Conservation (phyloP, 2,329 filamentous ascomycete genomes). For the Davidsoniella neocaledoniae region DNA sequence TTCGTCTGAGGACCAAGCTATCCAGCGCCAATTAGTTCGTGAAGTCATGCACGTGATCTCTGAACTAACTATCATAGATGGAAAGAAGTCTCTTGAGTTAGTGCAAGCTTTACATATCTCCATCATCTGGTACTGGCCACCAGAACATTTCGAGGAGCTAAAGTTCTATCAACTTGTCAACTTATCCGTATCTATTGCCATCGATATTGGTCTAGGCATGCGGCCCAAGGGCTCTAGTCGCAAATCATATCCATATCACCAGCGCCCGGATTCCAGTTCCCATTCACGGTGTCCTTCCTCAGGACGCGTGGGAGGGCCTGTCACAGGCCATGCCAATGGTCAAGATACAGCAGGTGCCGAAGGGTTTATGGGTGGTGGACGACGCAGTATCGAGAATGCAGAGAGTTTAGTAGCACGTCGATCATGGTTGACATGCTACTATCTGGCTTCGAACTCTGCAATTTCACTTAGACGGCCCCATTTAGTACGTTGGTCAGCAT, state of each 20-base stretch:
- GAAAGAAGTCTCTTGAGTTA: slow-evolving; percentile 68
- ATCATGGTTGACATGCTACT: slow-evolving; percentile 43
- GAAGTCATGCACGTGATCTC: slow-evolving; percentile 59
- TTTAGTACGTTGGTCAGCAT: slow-evolving; percentile 41
- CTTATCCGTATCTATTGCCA: slow-evolving; percentile 62
- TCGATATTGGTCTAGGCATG: slow-evolving; percentile 64
- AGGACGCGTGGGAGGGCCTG: background rate
- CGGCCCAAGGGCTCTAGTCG: slow-evolving; percentile 16
- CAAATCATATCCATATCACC: background rate
- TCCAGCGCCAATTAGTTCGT: slow-evolving; percentile 45
- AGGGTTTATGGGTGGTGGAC: slow-evolving; percentile 14
- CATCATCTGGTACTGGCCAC: slow-evolving; percentile 74
- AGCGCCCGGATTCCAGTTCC: background rate
- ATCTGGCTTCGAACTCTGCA: slow-evolving; percentile 39
- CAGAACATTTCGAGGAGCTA: slow-evolving; percentile 67
- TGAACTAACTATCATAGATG: slow-evolving; percentile 55
- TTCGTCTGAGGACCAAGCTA: slow-evolving; percentile 35
- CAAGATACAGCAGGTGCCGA: slow-evolving; percentile 1
- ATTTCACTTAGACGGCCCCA: slow-evolving; percentile 46
- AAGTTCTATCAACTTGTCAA: slow-evolving; percentile 84
- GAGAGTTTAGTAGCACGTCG: slow-evolving; percentile 24
- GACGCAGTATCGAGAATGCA: slow-evolving; percentile 14
- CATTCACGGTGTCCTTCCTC: background rate
- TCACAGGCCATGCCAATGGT: background rate
- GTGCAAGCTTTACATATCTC: slow-evolving; percentile 62